Conservation (phyloP, 352 stramenopile species). For the Phytopythium boreale region DNA sequence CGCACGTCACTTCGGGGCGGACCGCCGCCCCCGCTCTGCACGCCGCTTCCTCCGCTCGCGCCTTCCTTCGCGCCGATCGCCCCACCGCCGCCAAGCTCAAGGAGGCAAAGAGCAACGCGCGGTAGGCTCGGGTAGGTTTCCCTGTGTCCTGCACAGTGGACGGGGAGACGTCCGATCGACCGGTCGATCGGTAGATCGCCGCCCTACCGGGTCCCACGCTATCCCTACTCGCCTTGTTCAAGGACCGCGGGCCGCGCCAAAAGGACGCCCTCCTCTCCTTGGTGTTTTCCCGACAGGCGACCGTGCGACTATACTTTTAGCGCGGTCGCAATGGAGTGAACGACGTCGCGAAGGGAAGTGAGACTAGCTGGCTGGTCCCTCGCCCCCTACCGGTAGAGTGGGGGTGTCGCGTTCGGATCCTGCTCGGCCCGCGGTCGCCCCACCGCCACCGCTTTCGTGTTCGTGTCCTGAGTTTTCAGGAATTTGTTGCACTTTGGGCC, state of each 20-base stretch:
- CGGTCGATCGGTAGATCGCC: not conserved
- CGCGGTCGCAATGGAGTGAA: not conserved
- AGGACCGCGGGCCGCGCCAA: not conserved
- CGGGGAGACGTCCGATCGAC: not conserved
- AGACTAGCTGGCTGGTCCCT: no score
- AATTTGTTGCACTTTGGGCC: conserved; percentile 5
- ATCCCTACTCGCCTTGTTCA: not conserved
- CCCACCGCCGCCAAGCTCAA: no score
- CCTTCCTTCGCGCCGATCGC: no score
- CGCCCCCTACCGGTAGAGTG: not conserved
- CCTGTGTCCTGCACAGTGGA: no score
- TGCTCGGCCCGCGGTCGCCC: not conserved
- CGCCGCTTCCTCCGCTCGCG: not conserved
- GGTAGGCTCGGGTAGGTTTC: no score
- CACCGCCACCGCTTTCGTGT: not conserved
- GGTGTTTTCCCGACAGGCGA: not conserved
- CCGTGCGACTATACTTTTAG: not conserved
- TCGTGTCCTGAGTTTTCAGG: not conserved
- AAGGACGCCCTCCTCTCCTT: no score
- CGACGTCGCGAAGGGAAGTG: not conserved
- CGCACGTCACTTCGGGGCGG: conserved; percentile 3
- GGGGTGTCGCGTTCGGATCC: no score
- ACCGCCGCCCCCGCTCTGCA: not conserved
- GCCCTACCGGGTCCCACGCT: not conserved
- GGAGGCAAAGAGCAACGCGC: no score